A percentile compares a stretch with the other conserved stretches of the same genome.
These are phyloP conservation scores for Poa annua DNA, from an alignment of 176 grass and related monocot genomes.

Conservation along the genomic window DNA sequence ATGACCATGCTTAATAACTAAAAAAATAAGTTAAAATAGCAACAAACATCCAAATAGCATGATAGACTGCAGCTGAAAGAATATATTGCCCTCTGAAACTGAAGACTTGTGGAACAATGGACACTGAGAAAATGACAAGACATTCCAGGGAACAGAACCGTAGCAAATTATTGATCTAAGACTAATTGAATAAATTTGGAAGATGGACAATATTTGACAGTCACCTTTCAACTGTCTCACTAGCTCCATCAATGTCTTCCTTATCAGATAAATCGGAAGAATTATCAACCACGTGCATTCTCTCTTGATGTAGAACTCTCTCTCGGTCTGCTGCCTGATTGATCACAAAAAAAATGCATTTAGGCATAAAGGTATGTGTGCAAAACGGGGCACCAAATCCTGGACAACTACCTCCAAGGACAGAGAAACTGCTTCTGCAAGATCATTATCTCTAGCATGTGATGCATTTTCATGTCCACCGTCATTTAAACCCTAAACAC, in stretches of 20 bases:
- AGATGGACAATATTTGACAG: slow-evolving; percentile 27
- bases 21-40: background rate
- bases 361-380: slow-evolving; percentile 24
- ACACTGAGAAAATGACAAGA: slow-evolving; percentile 6
- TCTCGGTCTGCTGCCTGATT: slow-evolving; percentile 59
- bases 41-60: slow-evolving; percentile 4
- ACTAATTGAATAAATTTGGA: slow-evolving; percentile 25
- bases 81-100: slow-evolving; percentile 19
- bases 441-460: slow-evolving; percentile 45
- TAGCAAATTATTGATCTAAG: slow-evolving; percentile 5
- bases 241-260: slow-evolving; percentile 47
- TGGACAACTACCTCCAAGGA: slow-evolving; percentile 57
- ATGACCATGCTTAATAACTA: background rate
- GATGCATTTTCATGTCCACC: slow-evolving; percentile 37
- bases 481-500: slow-evolving; percentile 44
- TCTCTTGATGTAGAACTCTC: slow-evolving; percentile 54
- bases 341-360: slow-evolving; percentile 36
- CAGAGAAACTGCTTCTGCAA: slow-evolving; percentile 72
- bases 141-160: background rate
- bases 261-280: slow-evolving; percentile 58
- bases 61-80: slow-evolving; percentile 4
- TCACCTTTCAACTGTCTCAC: slow-evolving; percentile 58
- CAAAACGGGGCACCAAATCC: slow-evolving; percentile 28
- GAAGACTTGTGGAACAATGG: background rate
- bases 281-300: slow-evolving; percentile 41